phyloP scores from a whole-genome alignment of 495 filamentous ascomycete genomes.

The Copromyces sp. region DNA sequence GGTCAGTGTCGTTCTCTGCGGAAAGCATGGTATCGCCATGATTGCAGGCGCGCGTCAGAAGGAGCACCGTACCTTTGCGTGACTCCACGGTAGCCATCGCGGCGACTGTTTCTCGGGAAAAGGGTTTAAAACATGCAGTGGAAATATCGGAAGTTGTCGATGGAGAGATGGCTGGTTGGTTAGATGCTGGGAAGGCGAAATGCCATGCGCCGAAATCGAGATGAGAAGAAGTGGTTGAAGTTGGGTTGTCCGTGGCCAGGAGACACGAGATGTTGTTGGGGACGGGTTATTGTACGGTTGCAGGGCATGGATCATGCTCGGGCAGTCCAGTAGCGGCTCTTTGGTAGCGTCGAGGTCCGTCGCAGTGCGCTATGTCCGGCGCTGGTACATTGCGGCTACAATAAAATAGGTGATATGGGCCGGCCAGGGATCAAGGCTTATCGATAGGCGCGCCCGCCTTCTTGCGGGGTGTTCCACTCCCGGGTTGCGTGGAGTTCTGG shows the following conservation, averaged over 20 bases:
- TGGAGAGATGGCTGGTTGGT: background rate
- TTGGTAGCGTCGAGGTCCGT: background rate
- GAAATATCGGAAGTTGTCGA: background rate
- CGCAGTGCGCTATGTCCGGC: background rate
- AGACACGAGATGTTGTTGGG: background rate
- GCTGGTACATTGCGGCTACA: background rate
- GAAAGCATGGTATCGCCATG: background rate
- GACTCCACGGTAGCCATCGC: constrained; percentile 20
- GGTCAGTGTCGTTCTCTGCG: background rate
- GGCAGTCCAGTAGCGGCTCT: background rate
- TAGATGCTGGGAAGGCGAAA: background rate
- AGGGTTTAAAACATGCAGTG: constrained; percentile 1
- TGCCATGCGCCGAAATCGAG: background rate
- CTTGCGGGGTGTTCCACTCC: background rate
- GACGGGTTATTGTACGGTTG: background rate
- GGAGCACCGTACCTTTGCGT: constrained; percentile 19
- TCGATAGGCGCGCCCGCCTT: background rate
- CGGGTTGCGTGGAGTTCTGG: background rate
- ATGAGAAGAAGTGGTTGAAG: background rate
- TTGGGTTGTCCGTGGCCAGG: background rate
- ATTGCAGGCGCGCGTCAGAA: background rate
- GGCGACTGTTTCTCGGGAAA: constrained; percentile 7
- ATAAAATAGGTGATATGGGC: background rate
- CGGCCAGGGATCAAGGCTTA: background rate
- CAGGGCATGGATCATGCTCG: background rate